phyloP scores from a whole-genome alignment of 306 rosid genomes.

The Begonia peltatifolia region DNA sequence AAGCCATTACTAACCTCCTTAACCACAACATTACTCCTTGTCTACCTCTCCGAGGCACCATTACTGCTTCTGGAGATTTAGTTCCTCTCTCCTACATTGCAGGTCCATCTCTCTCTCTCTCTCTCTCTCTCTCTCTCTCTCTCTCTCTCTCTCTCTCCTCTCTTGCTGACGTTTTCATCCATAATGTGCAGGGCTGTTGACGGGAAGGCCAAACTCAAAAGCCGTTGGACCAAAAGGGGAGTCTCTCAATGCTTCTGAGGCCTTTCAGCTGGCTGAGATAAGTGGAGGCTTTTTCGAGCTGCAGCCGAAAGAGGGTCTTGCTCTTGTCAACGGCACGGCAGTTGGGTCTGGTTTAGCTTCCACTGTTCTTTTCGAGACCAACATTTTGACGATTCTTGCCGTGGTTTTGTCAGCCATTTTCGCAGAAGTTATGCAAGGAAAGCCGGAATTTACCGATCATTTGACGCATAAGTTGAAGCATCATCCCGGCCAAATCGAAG shows the following conservation, averaged over 20 bases:
- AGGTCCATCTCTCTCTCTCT: conserved; percentile 6
- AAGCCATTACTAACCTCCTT: conserved; percentile 60
- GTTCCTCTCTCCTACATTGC: conserved; percentile 83
- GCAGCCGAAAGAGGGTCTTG: conserved; percentile 86
- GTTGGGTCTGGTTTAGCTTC: conserved; percentile 91
- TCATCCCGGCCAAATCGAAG: conserved; percentile 95
- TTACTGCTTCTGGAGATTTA: conserved; percentile 72
- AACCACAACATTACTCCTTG: conserved; percentile 70
- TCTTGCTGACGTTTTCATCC: no score
- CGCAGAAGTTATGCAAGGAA: conserved; percentile 88
- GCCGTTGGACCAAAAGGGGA: conserved; percentile 58
- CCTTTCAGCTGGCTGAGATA: conserved; percentile 54
- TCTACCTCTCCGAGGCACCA: conserved; percentile 75
- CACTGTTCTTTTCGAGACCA: conserved; percentile 63
- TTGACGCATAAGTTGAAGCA: conserved; percentile 80
- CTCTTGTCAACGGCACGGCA: conserved; percentile 84
- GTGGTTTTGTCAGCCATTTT: conserved; percentile 62
- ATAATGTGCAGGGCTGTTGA: conserved; percentile 21
- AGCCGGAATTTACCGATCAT: conserved; percentile 77
- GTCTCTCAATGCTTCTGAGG: conserved; percentile 36
- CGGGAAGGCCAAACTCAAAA: conserved; percentile 70
- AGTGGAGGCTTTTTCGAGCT: conserved; percentile 58
- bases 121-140: no score
- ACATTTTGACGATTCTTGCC: conserved; percentile 40
- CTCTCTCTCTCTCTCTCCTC: no score